Evolutionary conservation across 176 grass and related monocot genomes (phyloP), one percentile per base, ranked within the genome.

Genomic region (Rhynchospora pubera): DNA sequence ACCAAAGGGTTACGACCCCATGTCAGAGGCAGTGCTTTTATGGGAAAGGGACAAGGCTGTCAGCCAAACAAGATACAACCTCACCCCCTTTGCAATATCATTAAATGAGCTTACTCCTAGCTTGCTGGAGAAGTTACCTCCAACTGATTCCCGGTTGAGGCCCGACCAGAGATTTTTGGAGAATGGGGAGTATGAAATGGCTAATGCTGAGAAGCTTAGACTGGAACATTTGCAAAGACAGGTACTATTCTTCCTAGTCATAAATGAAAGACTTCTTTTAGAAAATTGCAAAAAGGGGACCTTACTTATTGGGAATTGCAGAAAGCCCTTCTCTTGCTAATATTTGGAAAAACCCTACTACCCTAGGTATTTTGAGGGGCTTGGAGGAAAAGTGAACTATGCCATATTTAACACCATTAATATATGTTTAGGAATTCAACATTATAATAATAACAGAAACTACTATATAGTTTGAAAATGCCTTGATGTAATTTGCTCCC

Each of bases 101-200:
- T 82, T 97, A 55, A 97, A 94, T 74, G 94, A 97, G 86, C 68
- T 94, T 63, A 75, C 85, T 30, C 69, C 84, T 71, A 82, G 86
- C 72, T 84, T 92, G 81, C 42, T 82, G n/a, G 88, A 83, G 78
- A 89, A 86, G 87, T 80, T 97, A 79, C 88, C 94, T 51, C 94
- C 94, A 52, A 97, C 90, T 63, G 94, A 97, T 87, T 97, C 94
- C 62, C 91, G 94, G 62, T 80, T 94, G 65, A 86, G 94, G 65
- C 94, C 94, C 46, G 94, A 97, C 86, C 94, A 97, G 86, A 85
- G 90, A 42, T 92, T 89, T 92, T 85, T 97, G 67, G 94, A 97
- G 86, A 97, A 97, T 79, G 94, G 94, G 68, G 94, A 97, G 90
- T 97, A 97, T 89, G 94, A 92, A 78, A 88, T 88, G 90, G 94